phyloP scores from a whole-genome alignment of 345 rosid species.

The Diplotaxis tenuifolia region DNA sequence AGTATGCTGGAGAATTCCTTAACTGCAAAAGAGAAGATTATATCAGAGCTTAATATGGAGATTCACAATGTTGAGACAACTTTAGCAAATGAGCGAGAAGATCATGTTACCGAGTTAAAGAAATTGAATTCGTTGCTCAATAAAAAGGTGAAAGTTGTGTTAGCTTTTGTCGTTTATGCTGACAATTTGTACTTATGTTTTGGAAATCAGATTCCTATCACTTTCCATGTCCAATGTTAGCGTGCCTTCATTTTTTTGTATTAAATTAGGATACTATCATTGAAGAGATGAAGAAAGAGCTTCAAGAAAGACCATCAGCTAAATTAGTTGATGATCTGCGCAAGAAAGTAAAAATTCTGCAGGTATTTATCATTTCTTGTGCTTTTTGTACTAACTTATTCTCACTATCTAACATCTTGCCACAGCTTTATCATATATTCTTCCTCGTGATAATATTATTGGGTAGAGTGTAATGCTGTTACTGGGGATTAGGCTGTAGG shows the following conservation, averaged over 20 bases:
- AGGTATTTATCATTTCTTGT: constrained; percentile 47
- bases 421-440: constrained; percentile 1
- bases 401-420: not conserved
- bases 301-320: constrained; percentile 84
- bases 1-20: constrained; percentile 83
- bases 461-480: constrained; percentile 12
- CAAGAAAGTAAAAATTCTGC: constrained; percentile 95
- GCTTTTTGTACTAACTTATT: not conserved
- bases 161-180: not conserved
- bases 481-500: constrained; percentile 72
- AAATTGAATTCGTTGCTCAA: constrained; percentile 61
- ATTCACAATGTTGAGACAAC: constrained; percentile 83
- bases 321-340: constrained; percentile 93
- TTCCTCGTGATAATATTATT: constrained; percentile 7
- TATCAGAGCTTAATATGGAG: constrained; percentile 89
- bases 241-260: not conserved
- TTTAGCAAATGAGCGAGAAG: constrained; percentile 77
- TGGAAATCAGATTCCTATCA: not conserved
- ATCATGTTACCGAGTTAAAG: constrained; percentile 78
- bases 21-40: constrained; percentile 88
- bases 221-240: constrained; percentile 10
- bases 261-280: constrained; percentile 63
- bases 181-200: not conserved
- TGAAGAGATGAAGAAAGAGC: constrained; percentile 91
- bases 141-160: constrained; percentile 63